Percentiles rank a stretch among this genome's conserved stretches.
Conservation (phyloP, 1,284 basidiomycete genomes). For the Cryptococcus deneoformans region DNA sequence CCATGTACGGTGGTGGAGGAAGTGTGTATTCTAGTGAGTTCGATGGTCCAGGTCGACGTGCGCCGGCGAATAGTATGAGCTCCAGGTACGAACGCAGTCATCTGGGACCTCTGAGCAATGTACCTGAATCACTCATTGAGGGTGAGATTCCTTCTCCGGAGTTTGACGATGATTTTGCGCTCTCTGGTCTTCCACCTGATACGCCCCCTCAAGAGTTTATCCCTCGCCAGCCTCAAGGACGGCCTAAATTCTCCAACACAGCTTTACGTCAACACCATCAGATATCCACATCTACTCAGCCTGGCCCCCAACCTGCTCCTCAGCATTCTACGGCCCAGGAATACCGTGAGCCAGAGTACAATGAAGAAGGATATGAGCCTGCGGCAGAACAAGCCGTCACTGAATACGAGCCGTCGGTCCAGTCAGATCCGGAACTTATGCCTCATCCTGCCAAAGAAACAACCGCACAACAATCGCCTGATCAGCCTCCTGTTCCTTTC, state of each 20-base stretch:
- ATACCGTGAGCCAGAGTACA: constrained; percentile 6
- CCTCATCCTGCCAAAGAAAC: constrained; percentile 6
- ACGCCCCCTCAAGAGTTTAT: constrained; percentile 32
- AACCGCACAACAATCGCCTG: constrained; percentile 7
- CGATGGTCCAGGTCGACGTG: constrained; percentile 14
- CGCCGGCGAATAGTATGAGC: constrained; percentile 37
- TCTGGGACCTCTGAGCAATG: constrained; percentile 9
- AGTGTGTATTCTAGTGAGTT: constrained; percentile 36
- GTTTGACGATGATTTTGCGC: constrained; percentile 40
- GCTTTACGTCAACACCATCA: constrained; percentile 6
- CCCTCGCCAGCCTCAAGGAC: constrained; percentile 14
- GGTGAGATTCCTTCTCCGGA: constrained; percentile 24
- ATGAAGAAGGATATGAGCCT: constrained; percentile 6
- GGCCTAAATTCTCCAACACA: constrained; percentile 14
- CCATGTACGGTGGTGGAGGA: constrained; percentile 27
- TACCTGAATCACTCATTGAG: constrained; percentile 34
- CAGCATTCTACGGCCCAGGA: constrained; percentile 8
- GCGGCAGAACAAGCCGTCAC: constrained; percentile 1
- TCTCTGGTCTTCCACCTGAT: constrained; percentile 38
- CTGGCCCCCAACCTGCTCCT: constrained; percentile 4
- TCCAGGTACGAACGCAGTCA: constrained; percentile 17
- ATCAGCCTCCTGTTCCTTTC: constrained; percentile 18
- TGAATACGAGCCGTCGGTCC: constrained; percentile 10
- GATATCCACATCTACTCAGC: constrained; percentile 4
- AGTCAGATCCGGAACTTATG: constrained; percentile 11